phyloP scores from a whole-genome alignment of 2,329 filamentous ascomycete species.

The Blastomyces gilchristii region DNA sequence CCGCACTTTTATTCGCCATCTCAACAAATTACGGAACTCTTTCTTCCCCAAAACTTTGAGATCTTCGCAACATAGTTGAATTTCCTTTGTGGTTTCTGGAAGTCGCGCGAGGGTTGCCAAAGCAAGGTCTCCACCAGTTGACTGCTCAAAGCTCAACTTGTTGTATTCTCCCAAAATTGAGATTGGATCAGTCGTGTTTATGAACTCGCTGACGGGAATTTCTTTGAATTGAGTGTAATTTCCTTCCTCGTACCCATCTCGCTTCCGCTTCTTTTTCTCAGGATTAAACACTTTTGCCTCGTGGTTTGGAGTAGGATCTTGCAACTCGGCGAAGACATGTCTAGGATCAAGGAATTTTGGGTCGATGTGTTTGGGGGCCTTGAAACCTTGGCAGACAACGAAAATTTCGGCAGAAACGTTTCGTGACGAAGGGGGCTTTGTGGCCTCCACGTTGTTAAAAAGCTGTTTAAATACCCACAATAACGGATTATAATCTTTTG shows the following conservation, averaged over 20 bases:
- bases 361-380: slow-evolving; percentile 87
- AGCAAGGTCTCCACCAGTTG: slow-evolving; percentile 72
- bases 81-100: slow-evolving; percentile 75
- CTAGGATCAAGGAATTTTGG: slow-evolving; percentile 83
- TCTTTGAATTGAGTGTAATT: slow-evolving; percentile 91
- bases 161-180: slow-evolving; percentile 81
- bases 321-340: slow-evolving; percentile 85
- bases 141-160: slow-evolving; percentile 69
- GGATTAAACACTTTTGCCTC: slow-evolving; percentile 98
- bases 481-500: slow-evolving; percentile 91
- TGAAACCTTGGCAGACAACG: slow-evolving; percentile 90
- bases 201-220: slow-evolving; percentile 78
- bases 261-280: slow-evolving; percentile 92
- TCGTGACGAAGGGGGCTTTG: slow-evolving; percentile 88
- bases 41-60: slow-evolving; percentile 85
- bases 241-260: slow-evolving; percentile 94
- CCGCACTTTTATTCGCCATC: slow-evolving; percentile 79
- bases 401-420: slow-evolving; percentile 98
- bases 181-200: slow-evolving; percentile 87
- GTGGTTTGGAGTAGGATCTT: slow-evolving; percentile 77
- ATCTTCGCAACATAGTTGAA: slow-evolving; percentile 67
- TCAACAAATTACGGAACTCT: slow-evolving; percentile 81
- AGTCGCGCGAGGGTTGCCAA: slow-evolving; percentile 76
- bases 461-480: slow-evolving; percentile 98
- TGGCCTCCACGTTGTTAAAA: slow-evolving; percentile 90